Evolutionary conservation across 2,329 filamentous ascomycete species (phyloP).

Genomic region (Pseudocercospora pini-densiflorae): DNA sequence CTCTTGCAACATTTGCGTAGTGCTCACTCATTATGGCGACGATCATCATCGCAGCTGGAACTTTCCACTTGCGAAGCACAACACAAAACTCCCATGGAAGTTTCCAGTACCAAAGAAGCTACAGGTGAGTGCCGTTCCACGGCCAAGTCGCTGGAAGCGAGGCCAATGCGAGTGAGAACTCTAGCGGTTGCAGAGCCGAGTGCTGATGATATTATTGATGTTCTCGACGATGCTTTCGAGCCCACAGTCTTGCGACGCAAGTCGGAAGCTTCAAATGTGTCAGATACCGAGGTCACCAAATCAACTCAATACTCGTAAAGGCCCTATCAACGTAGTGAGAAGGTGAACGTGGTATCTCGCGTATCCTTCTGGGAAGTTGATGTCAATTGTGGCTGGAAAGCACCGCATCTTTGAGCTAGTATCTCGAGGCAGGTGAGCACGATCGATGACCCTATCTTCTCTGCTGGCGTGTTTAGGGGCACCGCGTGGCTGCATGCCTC

Average conservation of each 20-base stretch:
- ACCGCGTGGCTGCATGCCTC: no score
- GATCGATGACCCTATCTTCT: no score
- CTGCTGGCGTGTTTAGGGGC: no score
- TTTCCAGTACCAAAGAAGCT: not conserved
- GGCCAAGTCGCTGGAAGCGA: not conserved
- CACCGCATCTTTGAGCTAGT: no score
- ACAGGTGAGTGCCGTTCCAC: not conserved
- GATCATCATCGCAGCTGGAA: not conserved
- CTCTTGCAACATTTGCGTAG: constrained; percentile 10
- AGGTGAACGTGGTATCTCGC: not conserved
- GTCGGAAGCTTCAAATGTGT: not conserved
- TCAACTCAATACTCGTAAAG: not conserved
- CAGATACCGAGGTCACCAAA: not conserved
- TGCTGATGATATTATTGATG: constrained; percentile 14
- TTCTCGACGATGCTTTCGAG: constrained; percentile 13
- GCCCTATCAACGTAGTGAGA: not conserved
- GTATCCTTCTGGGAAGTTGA: no score
- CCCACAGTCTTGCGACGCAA: not conserved
- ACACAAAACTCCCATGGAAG: not conserved
- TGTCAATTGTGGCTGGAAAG: no score
- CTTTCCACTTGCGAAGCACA: not conserved
- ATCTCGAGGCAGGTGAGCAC: no score
- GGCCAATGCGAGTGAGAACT: not conserved
- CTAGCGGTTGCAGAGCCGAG: not conserved
- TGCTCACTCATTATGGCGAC: constrained; percentile 1